These are phyloP conservation scores for Syzygium grande DNA, from an alignment of 345 rosid species.

Conservation along the genomic window DNA sequence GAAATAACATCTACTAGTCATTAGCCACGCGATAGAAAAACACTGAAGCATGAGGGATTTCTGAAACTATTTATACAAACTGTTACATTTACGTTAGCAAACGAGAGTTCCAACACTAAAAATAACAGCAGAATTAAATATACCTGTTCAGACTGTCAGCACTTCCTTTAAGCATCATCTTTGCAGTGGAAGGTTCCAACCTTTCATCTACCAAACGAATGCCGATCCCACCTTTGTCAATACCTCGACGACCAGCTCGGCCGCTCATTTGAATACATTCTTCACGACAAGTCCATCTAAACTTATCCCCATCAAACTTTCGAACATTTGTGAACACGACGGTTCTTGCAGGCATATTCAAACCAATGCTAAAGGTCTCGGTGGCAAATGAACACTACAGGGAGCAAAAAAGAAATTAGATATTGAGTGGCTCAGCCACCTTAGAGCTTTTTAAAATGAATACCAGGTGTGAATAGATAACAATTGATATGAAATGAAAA, in stretches of 20 bases:
- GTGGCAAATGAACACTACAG: conserved; percentile 95
- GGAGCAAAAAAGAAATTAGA: neutral
- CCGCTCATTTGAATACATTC: conserved; percentile 99
- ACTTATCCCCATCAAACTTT: conserved; percentile 97
- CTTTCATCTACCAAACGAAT: conserved; percentile 96
- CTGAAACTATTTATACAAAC: neutral
- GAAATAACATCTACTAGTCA: neutral
- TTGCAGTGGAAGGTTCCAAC: conserved; percentile 94
- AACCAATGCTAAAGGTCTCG: conserved; percentile 97
- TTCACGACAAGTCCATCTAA: conserved; percentile 96
- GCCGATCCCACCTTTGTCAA: conserved; percentile 89
- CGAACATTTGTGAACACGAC: conserved; percentile 98
- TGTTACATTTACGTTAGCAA: neutral
- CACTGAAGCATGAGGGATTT: neutral
- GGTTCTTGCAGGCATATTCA: conserved; percentile 99
- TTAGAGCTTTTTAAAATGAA: neutral
- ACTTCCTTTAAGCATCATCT: conserved; percentile 87
- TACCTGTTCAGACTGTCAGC: conserved; percentile 99
- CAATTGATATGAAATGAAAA: neutral
- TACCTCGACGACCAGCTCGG: conserved; percentile 99
- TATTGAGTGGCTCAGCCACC: neutral
- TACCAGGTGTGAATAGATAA: neutral
- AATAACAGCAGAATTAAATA: neutral
- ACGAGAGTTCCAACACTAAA: neutral
- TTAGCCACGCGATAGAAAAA: neutral